Evolutionary conservation across 441 rosid species (phyloP).

Genomic region (Erysimum cheiri): DNA sequence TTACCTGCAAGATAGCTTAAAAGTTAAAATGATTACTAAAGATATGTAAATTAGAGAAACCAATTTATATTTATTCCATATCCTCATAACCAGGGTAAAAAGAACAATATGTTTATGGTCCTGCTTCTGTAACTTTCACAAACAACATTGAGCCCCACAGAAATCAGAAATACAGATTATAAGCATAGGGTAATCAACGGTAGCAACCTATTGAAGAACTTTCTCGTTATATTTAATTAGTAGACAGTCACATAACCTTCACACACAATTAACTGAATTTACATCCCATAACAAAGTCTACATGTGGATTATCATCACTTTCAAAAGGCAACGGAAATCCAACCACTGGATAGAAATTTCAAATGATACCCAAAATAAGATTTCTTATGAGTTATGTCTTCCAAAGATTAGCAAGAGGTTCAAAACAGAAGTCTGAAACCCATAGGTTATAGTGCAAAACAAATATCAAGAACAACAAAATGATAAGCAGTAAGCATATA

Average conservation of each 20-base stretch:
- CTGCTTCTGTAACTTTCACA: slow-evolving; percentile 25
- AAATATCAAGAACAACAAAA: slow-evolving; percentile 11
- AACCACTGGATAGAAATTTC: background rate
- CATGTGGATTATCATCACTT: slow-evolving; percentile 16
- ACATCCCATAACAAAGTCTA: background rate
- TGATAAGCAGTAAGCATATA: slow-evolving; percentile 23
- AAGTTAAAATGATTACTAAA: background rate
- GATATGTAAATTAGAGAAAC: background rate
- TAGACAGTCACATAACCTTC: slow-evolving; percentile 14
- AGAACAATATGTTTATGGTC: slow-evolving; percentile 15
- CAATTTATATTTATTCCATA: background rate
- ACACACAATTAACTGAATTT: slow-evolving; percentile 8
- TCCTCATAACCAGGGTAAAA: slow-evolving; percentile 14
- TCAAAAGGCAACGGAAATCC: slow-evolving; percentile 21
- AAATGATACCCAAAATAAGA: slow-evolving; percentile 7
- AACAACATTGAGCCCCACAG: slow-evolving; percentile 3
- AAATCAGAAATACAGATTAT: slow-evolving; percentile 25
- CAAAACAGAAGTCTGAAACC: slow-evolving; percentile 14
- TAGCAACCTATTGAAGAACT: background rate
- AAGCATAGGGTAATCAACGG: background rate
- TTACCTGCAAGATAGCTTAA: slow-evolving; percentile 50
- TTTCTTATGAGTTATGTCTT: background rate
- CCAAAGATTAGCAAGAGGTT: slow-evolving; percentile 19
- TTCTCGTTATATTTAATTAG: slow-evolving; percentile 11
- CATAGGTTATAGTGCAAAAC: slow-evolving; percentile 5